Percentiles rank a stretch among this genome's conserved stretches.
Evolutionary conservation across 1,284 basidiomycete genomes (phyloP).

Genomic region (Cutaneotrichosporon sp.): DNA sequence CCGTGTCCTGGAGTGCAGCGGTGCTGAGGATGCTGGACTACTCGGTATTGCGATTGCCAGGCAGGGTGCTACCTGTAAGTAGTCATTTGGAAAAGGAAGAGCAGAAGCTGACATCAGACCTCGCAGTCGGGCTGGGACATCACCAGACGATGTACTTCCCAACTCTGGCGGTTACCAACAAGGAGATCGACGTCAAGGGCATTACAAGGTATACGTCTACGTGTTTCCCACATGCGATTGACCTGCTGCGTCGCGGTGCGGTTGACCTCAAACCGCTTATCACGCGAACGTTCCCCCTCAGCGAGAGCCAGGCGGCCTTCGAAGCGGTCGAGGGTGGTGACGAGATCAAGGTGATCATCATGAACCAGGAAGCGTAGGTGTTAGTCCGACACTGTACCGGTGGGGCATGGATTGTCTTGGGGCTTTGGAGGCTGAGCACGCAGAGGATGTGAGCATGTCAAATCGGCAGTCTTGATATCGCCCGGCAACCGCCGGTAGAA

Average conservation of each 20-base stretch:
- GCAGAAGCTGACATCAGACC: conserved; percentile 24
- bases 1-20: conserved; percentile 59
- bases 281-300: conserved; percentile 55
- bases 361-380: conserved; percentile 35
- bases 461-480: too few relatives aligned
- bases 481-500: too few relatives aligned
- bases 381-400: too few relatives aligned
- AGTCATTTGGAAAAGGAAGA: too few relatives aligned
- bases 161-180: conserved; percentile 51
- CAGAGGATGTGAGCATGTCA: too few relatives aligned
- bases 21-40: conserved; percentile 61
- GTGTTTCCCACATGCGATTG: conserved; percentile 52
- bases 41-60: conserved; percentile 57
- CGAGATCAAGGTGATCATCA: conserved; percentile 45
- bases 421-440: too few relatives aligned
- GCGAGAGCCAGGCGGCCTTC: conserved; percentile 51
- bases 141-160: conserved; percentile 43
- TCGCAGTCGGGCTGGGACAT: conserved; percentile 43
- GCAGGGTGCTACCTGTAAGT: conserved; percentile 53
- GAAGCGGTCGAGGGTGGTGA: conserved; percentile 53
- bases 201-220: conserved; percentile 46
- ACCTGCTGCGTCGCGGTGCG: conserved; percentile 53
- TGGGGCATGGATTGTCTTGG: too few relatives aligned
- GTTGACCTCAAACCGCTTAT: conserved; percentile 56
- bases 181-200: conserved; percentile 72